phyloP scores from a whole-genome alignment of 768 basidiomycete species.

The Fistulinella prunicolor region DNA sequence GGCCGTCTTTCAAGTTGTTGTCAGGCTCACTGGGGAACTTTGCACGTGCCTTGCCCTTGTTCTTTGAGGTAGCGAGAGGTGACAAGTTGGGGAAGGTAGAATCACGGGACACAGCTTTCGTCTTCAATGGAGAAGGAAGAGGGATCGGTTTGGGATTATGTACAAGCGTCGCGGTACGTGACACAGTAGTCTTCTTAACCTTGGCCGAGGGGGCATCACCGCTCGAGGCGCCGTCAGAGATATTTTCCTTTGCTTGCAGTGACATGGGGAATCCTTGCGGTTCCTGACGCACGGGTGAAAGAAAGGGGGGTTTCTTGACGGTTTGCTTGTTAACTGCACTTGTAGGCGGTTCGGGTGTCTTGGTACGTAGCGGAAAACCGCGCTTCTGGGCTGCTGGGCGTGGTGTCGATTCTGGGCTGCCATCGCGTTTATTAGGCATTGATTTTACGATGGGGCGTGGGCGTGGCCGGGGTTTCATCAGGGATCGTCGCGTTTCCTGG shows the following conservation, averaged over 20 bases:
- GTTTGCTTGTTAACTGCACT: background rate
- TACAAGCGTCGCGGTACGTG: constrained; percentile 6
- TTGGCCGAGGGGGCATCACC: constrained; percentile 10
- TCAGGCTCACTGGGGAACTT: constrained; percentile 1
- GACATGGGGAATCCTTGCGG: constrained; percentile 27
- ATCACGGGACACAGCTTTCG: constrained; percentile 7
- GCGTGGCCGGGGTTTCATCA: constrained; percentile 10
- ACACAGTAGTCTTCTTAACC: constrained; percentile 8
- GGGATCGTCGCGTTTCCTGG: background rate
- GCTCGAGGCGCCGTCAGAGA: constrained; percentile 10
- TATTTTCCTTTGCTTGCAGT: constrained; percentile 22
- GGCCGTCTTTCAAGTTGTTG: background rate
- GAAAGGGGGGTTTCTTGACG: constrained; percentile 5
- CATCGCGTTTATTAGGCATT: background rate
- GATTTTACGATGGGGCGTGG: constrained; percentile 10
- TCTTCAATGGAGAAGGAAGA: constrained; percentile 21
- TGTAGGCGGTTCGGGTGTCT: constrained; percentile 3
- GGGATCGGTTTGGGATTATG: constrained; percentile 6
- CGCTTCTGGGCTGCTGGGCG: constrained; percentile 3
- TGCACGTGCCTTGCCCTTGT: constrained; percentile 19
- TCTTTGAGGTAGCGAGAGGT: constrained; percentile 21
- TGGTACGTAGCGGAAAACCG: constrained; percentile 3
- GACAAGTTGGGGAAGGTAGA: constrained; percentile 24
- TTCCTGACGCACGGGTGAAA: constrained; percentile 9
- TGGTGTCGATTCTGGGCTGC: constrained; percentile 21